These are phyloP conservation scores for Lachnellula suecica DNA, from an alignment of 2,329 filamentous ascomycete species.

Conservation along the genomic window DNA sequence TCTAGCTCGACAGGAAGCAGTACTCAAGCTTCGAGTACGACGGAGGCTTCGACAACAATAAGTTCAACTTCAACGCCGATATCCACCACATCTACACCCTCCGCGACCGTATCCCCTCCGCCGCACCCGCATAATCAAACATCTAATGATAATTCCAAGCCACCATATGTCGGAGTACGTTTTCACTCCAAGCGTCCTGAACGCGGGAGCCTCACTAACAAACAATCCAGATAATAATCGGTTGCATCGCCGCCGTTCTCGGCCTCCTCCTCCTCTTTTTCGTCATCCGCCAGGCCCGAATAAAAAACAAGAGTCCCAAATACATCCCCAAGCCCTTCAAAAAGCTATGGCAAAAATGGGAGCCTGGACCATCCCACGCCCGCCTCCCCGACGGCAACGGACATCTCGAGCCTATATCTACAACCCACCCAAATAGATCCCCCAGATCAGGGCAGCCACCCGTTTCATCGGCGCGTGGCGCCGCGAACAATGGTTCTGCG, in stretches of 20 bases:
- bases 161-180: constrained; percentile 8
- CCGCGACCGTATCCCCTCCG: no score
- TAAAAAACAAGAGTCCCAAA: constrained; percentile 45
- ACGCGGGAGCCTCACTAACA: neutral
- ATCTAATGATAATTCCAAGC: neutral
- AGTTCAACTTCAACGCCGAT: constrained; percentile 2
- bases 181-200: neutral
- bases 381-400: constrained; percentile 32
- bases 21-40: neutral
- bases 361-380: constrained; percentile 26
- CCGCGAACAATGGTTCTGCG: constrained; percentile 7
- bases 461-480: constrained; percentile 12
- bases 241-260: constrained; percentile 18
- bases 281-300: constrained; percentile 39
- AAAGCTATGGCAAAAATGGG: constrained; percentile 50
- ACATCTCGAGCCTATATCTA: constrained; percentile 39
- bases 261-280: constrained; percentile 19
- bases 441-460: constrained; percentile 10
- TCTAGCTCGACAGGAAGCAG: neutral
- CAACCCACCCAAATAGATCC: constrained; percentile 3
- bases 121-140: neutral
- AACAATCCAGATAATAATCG: constrained; percentile 10
- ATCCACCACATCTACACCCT: constrained; percentile 2
- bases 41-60: neutral
- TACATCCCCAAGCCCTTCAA: constrained; percentile 51